phyloP scores from a whole-genome alignment of 768 basidiomycete genomes.

The Russula olivacea region DNA sequence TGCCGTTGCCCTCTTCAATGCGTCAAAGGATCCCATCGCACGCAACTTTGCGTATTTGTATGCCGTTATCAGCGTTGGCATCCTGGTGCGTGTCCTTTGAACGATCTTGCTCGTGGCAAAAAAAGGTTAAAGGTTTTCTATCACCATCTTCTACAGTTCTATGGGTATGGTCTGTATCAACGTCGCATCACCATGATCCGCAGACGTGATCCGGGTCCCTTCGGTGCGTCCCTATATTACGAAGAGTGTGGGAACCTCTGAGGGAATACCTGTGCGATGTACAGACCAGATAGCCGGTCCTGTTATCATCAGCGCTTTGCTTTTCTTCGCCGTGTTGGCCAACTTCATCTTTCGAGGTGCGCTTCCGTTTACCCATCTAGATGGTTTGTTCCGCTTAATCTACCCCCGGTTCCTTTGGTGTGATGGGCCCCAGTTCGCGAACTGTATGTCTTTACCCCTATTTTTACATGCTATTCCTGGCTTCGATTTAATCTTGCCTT shows the following conservation, averaged over 20 bases:
- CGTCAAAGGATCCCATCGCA: constrained; percentile 61
- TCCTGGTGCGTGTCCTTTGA: constrained; percentile 43
- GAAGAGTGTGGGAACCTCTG: neutral
- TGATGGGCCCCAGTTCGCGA: constrained; percentile 19
- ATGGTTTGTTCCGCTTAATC: neutral
- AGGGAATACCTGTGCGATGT: neutral
- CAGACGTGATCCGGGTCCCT: constrained; percentile 79
- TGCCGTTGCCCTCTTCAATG: constrained; percentile 83
- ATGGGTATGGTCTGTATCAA: constrained; percentile 84
- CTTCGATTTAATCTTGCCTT: neutral
- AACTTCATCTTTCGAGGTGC: constrained; percentile 86
- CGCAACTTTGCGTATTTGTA: constrained; percentile 79
- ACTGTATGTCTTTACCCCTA: constrained; percentile 8
- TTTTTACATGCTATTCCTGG: neutral
- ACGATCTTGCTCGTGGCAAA: neutral
- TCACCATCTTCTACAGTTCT: constrained; percentile 45
- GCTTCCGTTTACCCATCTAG: constrained; percentile 4
- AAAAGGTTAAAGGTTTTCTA: neutral
- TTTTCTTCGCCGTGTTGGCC: constrained; percentile 82
- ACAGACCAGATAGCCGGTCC: constrained; percentile 81
- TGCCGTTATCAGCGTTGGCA: constrained; percentile 67
- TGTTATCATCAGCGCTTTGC: constrained; percentile 66
- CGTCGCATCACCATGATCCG: constrained; percentile 87
- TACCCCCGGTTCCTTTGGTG: neutral
- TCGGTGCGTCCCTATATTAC: constrained; percentile 47